These are phyloP conservation scores for Drosera capensis DNA, from an alignment of 148 eudicot species.

Conservation along the genomic window DNA sequence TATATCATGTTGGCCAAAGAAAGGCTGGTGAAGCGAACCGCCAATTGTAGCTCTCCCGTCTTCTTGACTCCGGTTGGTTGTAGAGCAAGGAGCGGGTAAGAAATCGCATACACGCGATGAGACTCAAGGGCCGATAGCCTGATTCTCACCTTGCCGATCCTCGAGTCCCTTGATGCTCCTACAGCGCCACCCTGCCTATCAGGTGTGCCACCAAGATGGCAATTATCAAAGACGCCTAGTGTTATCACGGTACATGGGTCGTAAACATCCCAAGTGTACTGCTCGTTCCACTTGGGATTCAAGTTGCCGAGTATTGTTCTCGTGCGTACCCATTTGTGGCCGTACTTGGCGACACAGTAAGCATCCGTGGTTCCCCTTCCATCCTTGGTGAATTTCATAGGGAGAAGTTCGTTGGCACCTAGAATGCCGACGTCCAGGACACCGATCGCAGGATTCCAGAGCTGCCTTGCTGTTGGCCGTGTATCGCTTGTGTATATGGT, in stretches of 20 bases:
- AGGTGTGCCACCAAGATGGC: slow-evolving; percentile 10
- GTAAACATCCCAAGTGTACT: slow-evolving; percentile 96
- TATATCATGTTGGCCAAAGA: slow-evolving; percentile 66
- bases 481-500: slow-evolving; percentile 81
- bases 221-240: slow-evolving; percentile 74
- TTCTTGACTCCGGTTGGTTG: slow-evolving; percentile 92
- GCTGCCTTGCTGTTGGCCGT: slow-evolving; percentile 83
- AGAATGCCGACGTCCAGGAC: slow-evolving; percentile 87
- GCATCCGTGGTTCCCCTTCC: slow-evolving; percentile 63
- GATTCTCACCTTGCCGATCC: slow-evolving; percentile 85
- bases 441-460: slow-evolving; percentile 82
- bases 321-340: slow-evolving; percentile 87
- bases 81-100: slow-evolving; percentile 65
- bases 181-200: not conserved
- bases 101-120: slow-evolving; percentile 75
- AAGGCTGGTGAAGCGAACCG: slow-evolving; percentile 68
- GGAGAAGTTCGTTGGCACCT: slow-evolving; percentile 65
- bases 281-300: slow-evolving; percentile 89
- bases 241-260: slow-evolving; percentile 96
- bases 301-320: slow-evolving; percentile 70
- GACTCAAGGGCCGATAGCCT: slow-evolving; percentile 70
- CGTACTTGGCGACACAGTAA: slow-evolving; percentile 90
- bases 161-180: slow-evolving; percentile 33
- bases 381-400: slow-evolving; percentile 74
- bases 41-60: slow-evolving; percentile 88